Base-by-base conservation (phyloP, 2,329 filamentous ascomycete species). In the Diaporthe ampelina region DNA sequence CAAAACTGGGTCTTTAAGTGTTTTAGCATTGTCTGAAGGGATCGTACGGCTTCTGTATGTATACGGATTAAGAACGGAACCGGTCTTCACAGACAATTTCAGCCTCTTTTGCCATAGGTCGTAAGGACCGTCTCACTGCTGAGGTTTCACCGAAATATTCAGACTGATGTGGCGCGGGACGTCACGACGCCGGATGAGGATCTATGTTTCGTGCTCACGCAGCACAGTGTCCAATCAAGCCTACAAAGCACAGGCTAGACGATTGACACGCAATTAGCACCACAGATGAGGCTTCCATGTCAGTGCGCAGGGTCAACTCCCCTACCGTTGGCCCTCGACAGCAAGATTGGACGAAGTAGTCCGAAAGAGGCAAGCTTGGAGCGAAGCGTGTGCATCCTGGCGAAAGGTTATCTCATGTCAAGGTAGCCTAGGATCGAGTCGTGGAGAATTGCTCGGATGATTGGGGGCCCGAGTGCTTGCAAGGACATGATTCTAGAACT, bases 381-480 rank as follows among this genome's bases (percentile, higher is more conserved):
- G 43, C n/a, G 40, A 63, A 21, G 59, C n/a, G 6, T 11, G 45
- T 24, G 21, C 61, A 67, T 67, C 45, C 29, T 50, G 43, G 45
- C 2, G 29, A 48, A 67, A 52, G 29, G 40, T 52, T 50, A 52
- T 67, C 45, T 52, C 45, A 52, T 67, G 43, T 35, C 1, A 10
- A 35, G 29, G 29, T 11, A 50, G 17, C 40, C 40, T 43, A 17
- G 45, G 61, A 19, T 48, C 45, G 19, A 48, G 26, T 67, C 26
- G 61, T 52, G 59, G 40, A 32, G 26, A 65, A 50, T 48, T 57
- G 61, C 43, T 67, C 43, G 61, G 61, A 67, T 52, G 61, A 37
- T 35, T 1, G 29, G 61, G 43, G 61, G 26, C 29, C 61, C 61
- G 45, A 52, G 29, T 35, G 1, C 21, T 67, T 4, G 21, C 9